phyloP scores from a whole-genome alignment of 192 early-diverging fungal species.

The Coemansia sp. region DNA sequence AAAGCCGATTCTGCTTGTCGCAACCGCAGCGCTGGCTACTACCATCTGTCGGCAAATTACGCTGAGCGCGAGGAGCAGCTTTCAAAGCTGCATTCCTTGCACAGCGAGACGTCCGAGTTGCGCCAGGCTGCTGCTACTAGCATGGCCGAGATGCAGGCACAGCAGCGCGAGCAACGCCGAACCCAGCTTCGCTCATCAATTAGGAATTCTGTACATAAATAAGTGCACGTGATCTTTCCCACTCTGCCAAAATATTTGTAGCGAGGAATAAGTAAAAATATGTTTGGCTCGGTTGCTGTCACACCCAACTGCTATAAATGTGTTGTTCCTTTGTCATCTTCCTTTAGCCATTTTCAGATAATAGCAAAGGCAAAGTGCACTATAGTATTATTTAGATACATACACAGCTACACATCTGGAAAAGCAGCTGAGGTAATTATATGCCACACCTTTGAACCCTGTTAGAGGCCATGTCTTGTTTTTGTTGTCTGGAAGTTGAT shows the following conservation, averaged over 20 bases:
- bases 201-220: too few relatives aligned
- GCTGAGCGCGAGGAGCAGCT: constrained; percentile 31
- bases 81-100: constrained; percentile 9
- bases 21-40: constrained; percentile 21
- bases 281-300: neutral
- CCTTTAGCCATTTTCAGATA: neutral
- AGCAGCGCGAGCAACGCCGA: constrained; percentile 12
- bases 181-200: neutral
- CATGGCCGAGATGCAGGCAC: constrained; percentile 15
- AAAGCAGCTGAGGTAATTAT: neutral
- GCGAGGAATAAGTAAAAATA: constrained; percentile 1
- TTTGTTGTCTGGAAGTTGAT: too few relatives aligned
- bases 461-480: neutral
- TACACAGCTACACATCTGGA: neutral
- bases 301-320: too few relatives aligned
- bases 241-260: neutral
- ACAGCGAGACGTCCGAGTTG: constrained; percentile 10
- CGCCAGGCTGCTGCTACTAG: constrained; percentile 14
- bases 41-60: constrained; percentile 14
- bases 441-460: neutral
- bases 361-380: neutral
- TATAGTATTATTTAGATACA: neutral
- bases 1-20: neutral
- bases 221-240: constrained; percentile 2
- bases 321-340: neutral